A percentile compares a stretch with the other conserved stretches of the same genome.
phyloP scores from a whole-genome alignment of 2,329 filamentous ascomycete genomes.

The Zasmidium angulare region DNA sequence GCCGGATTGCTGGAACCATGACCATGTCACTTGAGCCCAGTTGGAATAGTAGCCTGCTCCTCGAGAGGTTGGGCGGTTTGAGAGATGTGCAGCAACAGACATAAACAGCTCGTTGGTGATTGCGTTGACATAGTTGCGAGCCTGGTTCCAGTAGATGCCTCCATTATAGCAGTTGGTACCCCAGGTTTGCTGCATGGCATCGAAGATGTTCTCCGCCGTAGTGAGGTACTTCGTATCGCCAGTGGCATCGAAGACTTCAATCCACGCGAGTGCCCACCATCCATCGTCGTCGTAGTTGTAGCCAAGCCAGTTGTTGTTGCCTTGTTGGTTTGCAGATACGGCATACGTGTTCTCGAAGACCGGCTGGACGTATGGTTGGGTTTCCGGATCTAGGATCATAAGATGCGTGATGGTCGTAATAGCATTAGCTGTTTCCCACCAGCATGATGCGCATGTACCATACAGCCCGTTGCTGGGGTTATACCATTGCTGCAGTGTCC shows the following conservation, averaged over 20 bases:
- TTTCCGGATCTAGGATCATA: neutral
- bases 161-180: conserved; percentile 38
- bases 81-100: conserved; percentile 54
- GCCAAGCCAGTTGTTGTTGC: neutral
- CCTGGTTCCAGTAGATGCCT: conserved; percentile 51
- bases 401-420: neutral
- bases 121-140: conserved; percentile 49
- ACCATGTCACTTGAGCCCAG: neutral
- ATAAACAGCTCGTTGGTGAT: conserved; percentile 59
- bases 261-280: conserved; percentile 55
- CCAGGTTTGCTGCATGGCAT: conserved; percentile 44
- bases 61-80: conserved; percentile 44
- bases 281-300: conserved; percentile 52
- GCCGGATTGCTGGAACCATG: conserved; percentile 35
- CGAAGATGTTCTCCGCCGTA: conserved; percentile 50
- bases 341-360: conserved; percentile 20
- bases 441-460: neutral
- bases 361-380: neutral
- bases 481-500: conserved; percentile 27
- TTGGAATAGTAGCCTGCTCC: neutral
- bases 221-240: conserved; percentile 45
- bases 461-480: conserved; percentile 18
- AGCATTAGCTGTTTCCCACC: neutral
- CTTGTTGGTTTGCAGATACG: neutral
- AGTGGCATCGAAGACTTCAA: conserved; percentile 55